phyloP scores from a whole-genome alignment of 257 asterid genomes.

The Primulina tabacum region DNA sequence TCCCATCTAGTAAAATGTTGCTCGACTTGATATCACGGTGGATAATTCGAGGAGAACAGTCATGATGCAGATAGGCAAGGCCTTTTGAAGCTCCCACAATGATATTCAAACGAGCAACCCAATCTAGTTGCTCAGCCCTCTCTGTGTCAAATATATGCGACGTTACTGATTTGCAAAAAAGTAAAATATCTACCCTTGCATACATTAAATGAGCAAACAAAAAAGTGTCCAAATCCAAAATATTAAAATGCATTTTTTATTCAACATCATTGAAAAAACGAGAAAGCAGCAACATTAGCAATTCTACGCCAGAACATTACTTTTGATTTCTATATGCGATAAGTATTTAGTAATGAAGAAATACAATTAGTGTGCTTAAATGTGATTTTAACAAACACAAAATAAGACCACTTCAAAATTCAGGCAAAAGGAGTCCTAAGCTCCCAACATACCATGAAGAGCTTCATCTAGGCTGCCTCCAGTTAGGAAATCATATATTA shows the following conservation, averaged over 20 bases:
- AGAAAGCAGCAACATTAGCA: not conserved
- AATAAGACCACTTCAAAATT: not conserved
- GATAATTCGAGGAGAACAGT: conserved; percentile 88
- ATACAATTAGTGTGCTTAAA: too few species aligned
- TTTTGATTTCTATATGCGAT: not conserved
- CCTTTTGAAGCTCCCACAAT: conserved; percentile 95
- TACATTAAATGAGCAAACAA: conserved; percentile 8
- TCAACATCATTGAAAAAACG: not conserved
- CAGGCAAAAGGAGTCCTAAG: conserved; percentile 17
- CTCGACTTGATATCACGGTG: conserved; percentile 95
- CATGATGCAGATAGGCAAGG: conserved; percentile 90
- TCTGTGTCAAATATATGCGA: conserved; percentile 38
- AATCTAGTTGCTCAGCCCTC: conserved; percentile 77
- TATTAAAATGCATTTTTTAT: not conserved
- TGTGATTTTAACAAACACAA: not conserved
- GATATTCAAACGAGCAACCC: conserved; percentile 86
- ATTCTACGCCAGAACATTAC: not conserved
- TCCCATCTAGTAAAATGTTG: conserved; percentile 87
- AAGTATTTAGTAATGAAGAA: not conserved
- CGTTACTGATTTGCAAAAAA: conserved; percentile 16
- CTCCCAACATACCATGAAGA: conserved; percentile 56
- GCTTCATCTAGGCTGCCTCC: conserved; percentile 95
- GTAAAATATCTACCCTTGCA: conserved; percentile 9
- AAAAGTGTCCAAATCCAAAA: not conserved
- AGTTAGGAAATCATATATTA: conserved; percentile 73